Conservation (phyloP, 352 stramenopile genomes). For the Globisporangium perplexum region DNA sequence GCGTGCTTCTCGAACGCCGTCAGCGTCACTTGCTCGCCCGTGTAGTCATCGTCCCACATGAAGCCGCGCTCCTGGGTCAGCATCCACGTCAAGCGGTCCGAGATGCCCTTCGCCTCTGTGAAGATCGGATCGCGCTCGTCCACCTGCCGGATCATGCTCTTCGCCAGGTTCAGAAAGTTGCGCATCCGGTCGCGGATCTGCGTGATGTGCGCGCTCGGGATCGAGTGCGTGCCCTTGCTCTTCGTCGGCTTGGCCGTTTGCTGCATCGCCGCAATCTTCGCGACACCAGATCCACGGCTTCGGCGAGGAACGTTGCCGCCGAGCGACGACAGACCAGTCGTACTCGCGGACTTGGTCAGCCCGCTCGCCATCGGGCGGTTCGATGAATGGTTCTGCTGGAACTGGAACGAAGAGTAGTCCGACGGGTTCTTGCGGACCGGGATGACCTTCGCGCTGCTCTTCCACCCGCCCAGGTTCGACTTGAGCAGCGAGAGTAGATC, state of each 20-base stretch:
- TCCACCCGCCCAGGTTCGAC: conserved; percentile 59
- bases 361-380: conserved; percentile 35
- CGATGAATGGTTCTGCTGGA: conserved; percentile 52
- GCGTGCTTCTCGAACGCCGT: conserved; percentile 80
- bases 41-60: conserved; percentile 98
- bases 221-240: conserved; percentile 57
- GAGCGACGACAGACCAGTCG: conserved; percentile 73
- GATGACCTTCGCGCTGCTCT: conserved; percentile 78
- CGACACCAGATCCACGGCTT: conserved; percentile 76
- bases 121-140: conserved; percentile 77
- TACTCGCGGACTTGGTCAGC: conserved; percentile 87
- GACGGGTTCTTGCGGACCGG: conserved; percentile 76
- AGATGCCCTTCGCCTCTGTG: conserved; percentile 87
- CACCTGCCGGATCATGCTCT: conserved; percentile 73
- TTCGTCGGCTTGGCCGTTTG: conserved; percentile 60
- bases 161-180: conserved; percentile 91
- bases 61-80: conserved; percentile 96
- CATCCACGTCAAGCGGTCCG: conserved; percentile 95
- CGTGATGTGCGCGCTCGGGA: conserved; percentile 76
- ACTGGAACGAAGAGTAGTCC: conserved; percentile 84
- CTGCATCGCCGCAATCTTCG: conserved; percentile 75
- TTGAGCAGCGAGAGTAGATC: conserved; percentile 70
- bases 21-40: conserved; percentile 90
- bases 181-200: conserved; percentile 95
- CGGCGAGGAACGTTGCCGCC: conserved; percentile 67